Base-by-base conservation (phyloP, 345 rosid species). In the Odontarrhena argentea region DNA sequence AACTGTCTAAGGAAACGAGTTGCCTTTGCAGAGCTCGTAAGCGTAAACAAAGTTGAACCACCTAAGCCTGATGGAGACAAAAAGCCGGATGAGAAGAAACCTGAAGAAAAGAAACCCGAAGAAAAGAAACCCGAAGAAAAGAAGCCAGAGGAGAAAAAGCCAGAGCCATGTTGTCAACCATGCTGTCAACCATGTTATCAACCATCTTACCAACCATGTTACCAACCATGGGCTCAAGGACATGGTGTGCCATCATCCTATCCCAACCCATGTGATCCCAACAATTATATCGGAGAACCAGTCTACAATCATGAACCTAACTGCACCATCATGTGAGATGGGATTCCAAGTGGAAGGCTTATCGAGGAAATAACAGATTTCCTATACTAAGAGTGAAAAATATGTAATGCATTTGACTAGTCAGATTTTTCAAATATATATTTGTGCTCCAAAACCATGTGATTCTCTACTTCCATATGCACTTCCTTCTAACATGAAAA, bases 31-130 rank as follows among this genome's bases (percentile, higher is more conserved):
- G 77, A 74, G 65, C 77, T 74, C 13, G 77, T 74, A 38, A 74
- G 69, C 54, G 77, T 74, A 22, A 42, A 11, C 28, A 74, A 74
- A 62, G 77, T 74, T 2, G 77, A 74, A 62, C 77, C 77, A 68
- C 77, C 77, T 3, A 74, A 74, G 24, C 63, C 62, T 8, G 76
- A 63, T 26, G 72, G 26, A 7, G 62, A 36, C 6, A 18, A 18
- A 18, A 18, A 18, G 22, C 22, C 22, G 22, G 22, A 18, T 18
- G 22, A 18, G 1, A 18, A 18, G 22, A 18, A 18, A 18, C 22
- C 22, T 18, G 22, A 18, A 18, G 22, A 18, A 18, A 18, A 18
- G 22, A 18, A 18, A 18, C 22, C 22, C 22, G 22, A 18, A 18
- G 75, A 53, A 0, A 13, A 56, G 9, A 67, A 67, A 46, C 10